These are phyloP conservation scores for Penicillium verhagenii DNA, from an alignment of 495 filamentous ascomycete species.

Conservation along the genomic window DNA sequence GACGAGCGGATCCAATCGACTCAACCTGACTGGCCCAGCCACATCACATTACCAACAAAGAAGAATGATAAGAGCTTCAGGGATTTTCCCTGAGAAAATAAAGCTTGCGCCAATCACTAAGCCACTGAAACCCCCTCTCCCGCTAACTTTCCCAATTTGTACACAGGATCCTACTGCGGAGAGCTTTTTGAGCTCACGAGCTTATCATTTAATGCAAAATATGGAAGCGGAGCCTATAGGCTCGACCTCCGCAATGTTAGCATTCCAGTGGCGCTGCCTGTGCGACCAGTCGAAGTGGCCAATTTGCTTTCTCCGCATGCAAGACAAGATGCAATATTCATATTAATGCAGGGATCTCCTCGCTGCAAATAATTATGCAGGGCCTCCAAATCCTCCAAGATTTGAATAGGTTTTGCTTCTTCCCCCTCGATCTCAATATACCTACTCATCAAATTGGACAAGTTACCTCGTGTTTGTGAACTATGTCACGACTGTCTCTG, in stretches of 20 bases:
- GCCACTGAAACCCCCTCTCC: too few species aligned
- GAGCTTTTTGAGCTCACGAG: neutral
- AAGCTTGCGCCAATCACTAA: neutral
- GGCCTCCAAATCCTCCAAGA: too few species aligned
- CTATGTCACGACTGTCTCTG: neutral
- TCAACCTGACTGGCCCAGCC: neutral
- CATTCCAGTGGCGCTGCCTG: neutral
- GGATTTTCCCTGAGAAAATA: neutral
- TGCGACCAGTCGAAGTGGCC: neutral
- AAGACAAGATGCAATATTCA: neutral
- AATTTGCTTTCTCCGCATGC: neutral
- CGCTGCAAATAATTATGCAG: neutral
- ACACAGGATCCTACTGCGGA: constrained; percentile 6
- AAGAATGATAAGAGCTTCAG: neutral
- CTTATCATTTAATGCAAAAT: neutral
- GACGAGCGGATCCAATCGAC: neutral
- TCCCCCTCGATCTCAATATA: neutral
- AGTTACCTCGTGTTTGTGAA: neutral
- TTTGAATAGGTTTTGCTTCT: neutral
- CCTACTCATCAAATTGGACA: too few species aligned
- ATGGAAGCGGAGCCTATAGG: neutral
- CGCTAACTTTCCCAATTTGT: constrained; percentile 1
- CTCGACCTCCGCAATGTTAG: neutral
- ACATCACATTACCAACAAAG: neutral
- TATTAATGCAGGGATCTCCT: neutral